phyloP scores from a whole-genome alignment of 768 basidiomycete species.

The Suillus placidus region DNA sequence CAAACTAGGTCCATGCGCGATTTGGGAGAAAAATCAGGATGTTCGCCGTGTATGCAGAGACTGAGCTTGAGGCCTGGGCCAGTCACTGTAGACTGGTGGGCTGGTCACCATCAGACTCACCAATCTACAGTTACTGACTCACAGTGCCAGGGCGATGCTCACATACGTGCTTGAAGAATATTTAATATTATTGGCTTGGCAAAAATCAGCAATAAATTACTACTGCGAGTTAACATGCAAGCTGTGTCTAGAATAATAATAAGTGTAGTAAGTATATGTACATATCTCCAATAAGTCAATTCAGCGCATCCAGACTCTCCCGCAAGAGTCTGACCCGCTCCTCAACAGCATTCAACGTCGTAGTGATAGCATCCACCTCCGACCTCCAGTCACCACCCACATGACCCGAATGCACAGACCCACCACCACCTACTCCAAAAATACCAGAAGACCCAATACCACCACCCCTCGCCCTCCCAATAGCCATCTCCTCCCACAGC shows the following conservation, averaged over 20 bases:
- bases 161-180: too few species aligned
- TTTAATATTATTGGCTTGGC: too few species aligned
- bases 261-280: not conserved
- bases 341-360: slow-evolving; percentile 60
- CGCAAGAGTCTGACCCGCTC: slow-evolving; percentile 53
- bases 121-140: too few species aligned
- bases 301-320: slow-evolving; percentile 41
- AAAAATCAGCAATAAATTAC: too few species aligned
- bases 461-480: slow-evolving; percentile 38
- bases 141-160: slow-evolving; percentile 3
- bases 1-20: too few species aligned
- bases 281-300: slow-evolving; percentile 19
- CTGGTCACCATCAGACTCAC: too few species aligned
- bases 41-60: too few species aligned
- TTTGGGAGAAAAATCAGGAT: too few species aligned
- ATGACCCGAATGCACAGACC: slow-evolving; percentile 22
- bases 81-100: too few species aligned
- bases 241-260: not conserved
- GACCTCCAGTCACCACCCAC: slow-evolving; percentile 40
- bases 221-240: too few species aligned
- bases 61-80: too few species aligned
- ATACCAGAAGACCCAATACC: slow-evolving; percentile 6
- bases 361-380: slow-evolving; percentile 51
- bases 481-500: slow-evolving; percentile 71
- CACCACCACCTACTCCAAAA: not conserved